phyloP scores from a whole-genome alignment of 345 rosid species.

The Citrus australasica region DNA sequence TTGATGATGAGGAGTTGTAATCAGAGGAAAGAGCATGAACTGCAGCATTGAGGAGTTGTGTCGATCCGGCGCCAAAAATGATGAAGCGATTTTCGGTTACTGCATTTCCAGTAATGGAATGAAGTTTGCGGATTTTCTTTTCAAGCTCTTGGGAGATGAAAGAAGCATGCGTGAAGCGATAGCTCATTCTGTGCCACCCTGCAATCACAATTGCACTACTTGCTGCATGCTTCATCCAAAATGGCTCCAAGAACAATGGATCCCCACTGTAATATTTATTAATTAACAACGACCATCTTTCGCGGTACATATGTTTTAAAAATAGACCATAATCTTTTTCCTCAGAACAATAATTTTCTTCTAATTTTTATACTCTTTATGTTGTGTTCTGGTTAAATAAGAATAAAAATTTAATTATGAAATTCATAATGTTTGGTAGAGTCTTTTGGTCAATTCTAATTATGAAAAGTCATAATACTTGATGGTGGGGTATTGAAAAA shows the following conservation, averaged over 20 bases:
- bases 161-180: slow-evolving; percentile 19
- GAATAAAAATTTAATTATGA: too few species aligned
- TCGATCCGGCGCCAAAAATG: slow-evolving; percentile 61
- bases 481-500: too few species aligned
- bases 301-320: too few species aligned
- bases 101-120: slow-evolving; percentile 52
- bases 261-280: slow-evolving; percentile 37
- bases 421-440: too few species aligned
- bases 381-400: too few species aligned
- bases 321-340: too few species aligned
- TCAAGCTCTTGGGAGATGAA: slow-evolving; percentile 36
- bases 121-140: slow-evolving; percentile 42
- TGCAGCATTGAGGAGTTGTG: slow-evolving; percentile 65
- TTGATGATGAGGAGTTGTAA: slow-evolving; percentile 31
- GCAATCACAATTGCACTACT: slow-evolving; percentile 45
- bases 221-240: slow-evolving; percentile 45
- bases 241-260: slow-evolving; percentile 54
- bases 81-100: slow-evolving; percentile 41
- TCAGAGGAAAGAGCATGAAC: slow-evolving; percentile 53
- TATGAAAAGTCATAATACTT: too few species aligned
- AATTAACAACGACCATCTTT: background rate
- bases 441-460: too few species aligned
- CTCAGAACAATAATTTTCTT: background rate
- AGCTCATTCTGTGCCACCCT: slow-evolving; percentile 66
- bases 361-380: too few species aligned